phyloP scores from a whole-genome alignment of 2,329 filamentous ascomycete species.

The Epicoccum sorghinum region DNA sequence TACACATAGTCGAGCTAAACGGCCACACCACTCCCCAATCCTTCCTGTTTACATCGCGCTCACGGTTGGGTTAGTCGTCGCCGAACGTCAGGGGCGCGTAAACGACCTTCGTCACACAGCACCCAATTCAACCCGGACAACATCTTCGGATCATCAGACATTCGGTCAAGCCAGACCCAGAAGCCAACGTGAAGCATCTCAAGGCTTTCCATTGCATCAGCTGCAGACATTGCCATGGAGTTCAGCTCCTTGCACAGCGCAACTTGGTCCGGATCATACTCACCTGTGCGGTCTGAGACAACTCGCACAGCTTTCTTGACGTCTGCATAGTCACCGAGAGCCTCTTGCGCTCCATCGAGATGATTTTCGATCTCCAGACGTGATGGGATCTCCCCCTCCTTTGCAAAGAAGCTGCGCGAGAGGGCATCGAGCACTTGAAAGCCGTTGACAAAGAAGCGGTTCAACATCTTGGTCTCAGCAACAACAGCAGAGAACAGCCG shows the following conservation, averaged over 20 bases:
- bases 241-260: conserved; percentile 4
- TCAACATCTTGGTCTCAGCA: conserved; percentile 7
- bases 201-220: background rate
- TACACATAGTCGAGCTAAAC: no score
- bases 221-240: background rate
- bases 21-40: no score
- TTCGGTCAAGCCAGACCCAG: conserved; percentile 2
- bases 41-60: no score
- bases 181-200: background rate
- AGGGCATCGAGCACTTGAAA: background rate
- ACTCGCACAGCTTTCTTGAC: conserved; percentile 3
- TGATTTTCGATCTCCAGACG: background rate
- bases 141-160: conserved; percentile 13
- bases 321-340: background rate
- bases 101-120: background rate
- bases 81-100: background rate
- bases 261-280: background rate
- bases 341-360: conserved; percentile 5
- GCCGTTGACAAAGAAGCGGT: conserved; percentile 1
- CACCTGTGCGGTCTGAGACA: background rate
- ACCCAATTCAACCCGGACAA: conserved; percentile 3
- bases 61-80: no score
- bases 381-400: background rate
- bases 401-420: background rate
- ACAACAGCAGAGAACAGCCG: background rate